Conservation (phyloP, 2,329 filamentous ascomycete genomes). For the Colletotrichum tanaceti region DNA sequence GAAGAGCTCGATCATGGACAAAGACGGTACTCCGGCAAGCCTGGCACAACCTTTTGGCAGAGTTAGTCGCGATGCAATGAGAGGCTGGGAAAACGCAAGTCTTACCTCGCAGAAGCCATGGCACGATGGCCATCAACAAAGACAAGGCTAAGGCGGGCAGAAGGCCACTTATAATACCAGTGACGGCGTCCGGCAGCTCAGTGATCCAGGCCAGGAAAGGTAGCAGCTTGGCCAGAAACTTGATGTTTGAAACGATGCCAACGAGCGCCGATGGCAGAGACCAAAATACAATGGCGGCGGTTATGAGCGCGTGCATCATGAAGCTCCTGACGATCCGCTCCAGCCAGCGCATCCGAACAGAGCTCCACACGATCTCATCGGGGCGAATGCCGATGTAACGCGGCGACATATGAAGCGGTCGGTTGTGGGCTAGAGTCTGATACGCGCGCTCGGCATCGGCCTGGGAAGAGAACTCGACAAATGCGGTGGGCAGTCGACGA, state of each 20-base stretch:
- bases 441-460: slow-evolving; percentile 86
- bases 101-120: slow-evolving; percentile 78
- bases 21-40: slow-evolving; percentile 76
- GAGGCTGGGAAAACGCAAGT: slow-evolving; percentile 11
- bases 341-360: slow-evolving; percentile 77
- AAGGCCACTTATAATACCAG: slow-evolving; percentile 85
- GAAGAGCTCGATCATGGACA: slow-evolving; percentile 77
- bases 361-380: slow-evolving; percentile 86
- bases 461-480: slow-evolving; percentile 89
- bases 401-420: slow-evolving; percentile 84
- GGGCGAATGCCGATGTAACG: slow-evolving; percentile 86
- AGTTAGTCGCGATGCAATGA: slow-evolving; percentile 26
- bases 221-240: slow-evolving; percentile 72
- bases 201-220: slow-evolving; percentile 80
- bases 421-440: slow-evolving; percentile 84
- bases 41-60: slow-evolving; percentile 72
- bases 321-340: slow-evolving; percentile 78
- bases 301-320: slow-evolving; percentile 73
- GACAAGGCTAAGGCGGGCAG: slow-evolving; percentile 83
- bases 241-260: slow-evolving; percentile 86
- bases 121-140: slow-evolving; percentile 85
- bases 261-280: slow-evolving; percentile 80
- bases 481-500: slow-evolving; percentile 78
- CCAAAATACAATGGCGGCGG: slow-evolving; percentile 87
- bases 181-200: slow-evolving; percentile 73